These are phyloP conservation scores for Smallanthus sonchifolius DNA, from an alignment of 129 eudicot species.

Conservation along the genomic window DNA sequence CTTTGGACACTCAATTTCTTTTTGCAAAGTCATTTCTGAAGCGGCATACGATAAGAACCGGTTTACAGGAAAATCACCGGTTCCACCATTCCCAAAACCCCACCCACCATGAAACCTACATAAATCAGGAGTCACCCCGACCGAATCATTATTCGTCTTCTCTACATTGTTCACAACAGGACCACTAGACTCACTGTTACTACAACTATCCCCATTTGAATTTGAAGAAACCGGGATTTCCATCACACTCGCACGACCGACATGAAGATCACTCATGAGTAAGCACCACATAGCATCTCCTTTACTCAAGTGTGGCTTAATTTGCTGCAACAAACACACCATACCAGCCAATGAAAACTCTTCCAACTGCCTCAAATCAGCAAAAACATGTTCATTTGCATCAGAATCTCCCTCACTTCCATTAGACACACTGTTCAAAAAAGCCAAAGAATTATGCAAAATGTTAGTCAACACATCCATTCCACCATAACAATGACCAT, in stretches of 20 bases:
- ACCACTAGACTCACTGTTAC: constrained; percentile 30
- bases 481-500: constrained; percentile 97
- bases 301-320: constrained; percentile 78
- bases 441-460: constrained; percentile 71
- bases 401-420: constrained; percentile 31
- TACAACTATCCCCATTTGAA: constrained; percentile 31
- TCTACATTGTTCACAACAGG: constrained; percentile 34
- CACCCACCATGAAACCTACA: constrained; percentile 95
- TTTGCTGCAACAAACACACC: constrained; percentile 94
- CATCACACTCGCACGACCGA: constrained; percentile 88
- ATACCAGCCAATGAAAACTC: constrained; percentile 83
- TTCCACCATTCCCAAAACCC: constrained; percentile 88
- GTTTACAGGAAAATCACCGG: constrained; percentile 54
- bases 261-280: constrained; percentile 92
- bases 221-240: constrained; percentile 61
- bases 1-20: constrained; percentile 88
- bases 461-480: constrained; percentile 93
- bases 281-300: constrained; percentile 99
- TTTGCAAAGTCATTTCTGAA: constrained; percentile 53
- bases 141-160: constrained; percentile 40
- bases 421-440: constrained; percentile 49
- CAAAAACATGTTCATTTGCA: constrained; percentile 53
- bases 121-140: constrained; percentile 71
- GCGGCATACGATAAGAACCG: constrained; percentile 55
- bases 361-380: constrained; percentile 82